Evolutionary conservation across 2,329 filamentous ascomycete genomes (phyloP).

Genomic region (Sporothrix protearum): DNA sequence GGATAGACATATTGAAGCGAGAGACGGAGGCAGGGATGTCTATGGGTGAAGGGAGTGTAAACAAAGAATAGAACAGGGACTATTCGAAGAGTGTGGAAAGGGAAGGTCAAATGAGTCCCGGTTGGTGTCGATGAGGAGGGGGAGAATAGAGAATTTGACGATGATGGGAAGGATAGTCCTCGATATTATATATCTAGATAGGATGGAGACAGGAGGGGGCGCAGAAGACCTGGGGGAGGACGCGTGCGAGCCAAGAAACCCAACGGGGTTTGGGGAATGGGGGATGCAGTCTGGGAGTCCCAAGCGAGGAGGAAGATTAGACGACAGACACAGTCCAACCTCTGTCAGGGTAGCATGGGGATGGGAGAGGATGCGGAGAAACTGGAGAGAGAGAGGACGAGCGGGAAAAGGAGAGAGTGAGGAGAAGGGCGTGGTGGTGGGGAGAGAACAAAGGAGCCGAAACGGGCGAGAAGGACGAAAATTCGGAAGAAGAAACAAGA

Average conservation of each 20-base stretch:
- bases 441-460: background rate
- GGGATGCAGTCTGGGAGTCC: too few relatives aligned
- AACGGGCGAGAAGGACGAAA: background rate
- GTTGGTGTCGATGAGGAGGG: background rate
- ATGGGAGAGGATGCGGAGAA: conserved; percentile 7
- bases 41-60: background rate
- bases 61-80: background rate
- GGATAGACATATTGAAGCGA: conserved; percentile 36
- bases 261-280: background rate
- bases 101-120: background rate
- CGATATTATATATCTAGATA: conserved; percentile 9
- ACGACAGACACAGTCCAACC: background rate
- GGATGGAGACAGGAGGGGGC: background rate
- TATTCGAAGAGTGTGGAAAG: background rate
- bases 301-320: background rate
- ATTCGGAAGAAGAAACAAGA: conserved; percentile 2
- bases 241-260: background rate
- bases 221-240: background rate
- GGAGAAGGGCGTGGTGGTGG: background rate
- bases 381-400: background rate
- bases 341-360: background rate
- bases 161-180: background rate
- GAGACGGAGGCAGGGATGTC: background rate
- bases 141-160: background rate
- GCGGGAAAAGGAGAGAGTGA: background rate